Evolutionary conservation across 345 rosid genomes (phyloP).

Genomic region (Acer negundo): DNA sequence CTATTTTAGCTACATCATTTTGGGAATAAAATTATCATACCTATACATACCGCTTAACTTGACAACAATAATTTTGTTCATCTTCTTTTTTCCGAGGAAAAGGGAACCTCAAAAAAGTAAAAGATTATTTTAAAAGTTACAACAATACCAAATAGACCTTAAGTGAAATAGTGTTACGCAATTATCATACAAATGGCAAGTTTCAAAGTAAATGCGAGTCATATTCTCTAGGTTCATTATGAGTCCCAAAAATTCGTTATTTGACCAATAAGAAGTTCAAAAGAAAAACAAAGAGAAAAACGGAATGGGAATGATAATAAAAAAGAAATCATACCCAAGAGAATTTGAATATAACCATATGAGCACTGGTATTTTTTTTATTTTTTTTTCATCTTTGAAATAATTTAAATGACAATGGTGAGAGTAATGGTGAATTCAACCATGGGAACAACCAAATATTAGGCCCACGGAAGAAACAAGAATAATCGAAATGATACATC

Average conservation of each 20-base stretch:
- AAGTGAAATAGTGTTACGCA: too few species aligned
- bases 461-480: not conserved
- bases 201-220: not conserved
- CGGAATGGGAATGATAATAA: not conserved
- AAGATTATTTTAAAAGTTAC: too few species aligned
- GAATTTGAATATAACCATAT: not conserved
- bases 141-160: too few species aligned
- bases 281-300: too few species aligned
- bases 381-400: not conserved
- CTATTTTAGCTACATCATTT: too few species aligned
- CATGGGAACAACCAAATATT: conserved; percentile 1
- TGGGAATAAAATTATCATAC: too few species aligned
- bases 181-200: too few species aligned
- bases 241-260: not conserved
- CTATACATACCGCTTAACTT: too few species aligned
- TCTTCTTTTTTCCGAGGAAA: too few species aligned
- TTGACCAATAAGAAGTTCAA: not conserved
- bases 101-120: too few species aligned
- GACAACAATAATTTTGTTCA: too few species aligned
- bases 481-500: not conserved
- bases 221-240: not conserved
- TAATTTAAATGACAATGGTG: not conserved
- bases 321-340: not conserved
- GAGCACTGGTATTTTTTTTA: not conserved
- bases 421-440: not conserved